These are phyloP conservation scores for Ganoderma resinaceum DNA, from an alignment of 1,284 basidiomycete species.

Conservation along the genomic window DNA sequence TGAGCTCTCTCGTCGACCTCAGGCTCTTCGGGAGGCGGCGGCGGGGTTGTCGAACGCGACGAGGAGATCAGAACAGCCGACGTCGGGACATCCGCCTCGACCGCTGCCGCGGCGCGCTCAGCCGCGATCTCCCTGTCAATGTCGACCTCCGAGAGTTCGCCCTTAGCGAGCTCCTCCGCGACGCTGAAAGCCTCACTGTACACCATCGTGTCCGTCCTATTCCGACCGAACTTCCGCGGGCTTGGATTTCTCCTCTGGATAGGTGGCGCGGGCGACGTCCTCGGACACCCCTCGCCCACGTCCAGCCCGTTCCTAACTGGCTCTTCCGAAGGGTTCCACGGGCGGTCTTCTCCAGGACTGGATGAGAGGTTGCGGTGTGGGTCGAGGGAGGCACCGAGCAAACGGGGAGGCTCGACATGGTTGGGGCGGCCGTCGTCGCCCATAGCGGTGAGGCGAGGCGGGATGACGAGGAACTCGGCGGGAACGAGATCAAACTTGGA, in stretches of 20 bases:
- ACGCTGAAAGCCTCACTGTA: conserved; percentile 59
- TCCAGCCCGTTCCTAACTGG: background rate
- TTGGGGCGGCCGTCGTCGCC: conserved; percentile 37
- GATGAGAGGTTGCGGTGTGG: conserved; percentile 33
- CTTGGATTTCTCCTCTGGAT: conserved; percentile 47
- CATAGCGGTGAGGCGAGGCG: conserved; percentile 43
- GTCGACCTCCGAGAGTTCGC: conserved; percentile 34
- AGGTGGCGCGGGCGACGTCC: conserved; percentile 37
- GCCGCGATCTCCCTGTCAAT: conserved; percentile 30
- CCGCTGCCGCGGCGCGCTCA: conserved; percentile 20
- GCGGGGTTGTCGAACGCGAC: background rate
- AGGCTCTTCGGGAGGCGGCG: background rate
- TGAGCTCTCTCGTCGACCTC: background rate
- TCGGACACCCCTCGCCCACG: conserved; percentile 9
- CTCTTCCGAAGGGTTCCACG: background rate
- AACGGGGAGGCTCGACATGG: conserved; percentile 54
- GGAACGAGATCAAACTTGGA: conserved; percentile 85
- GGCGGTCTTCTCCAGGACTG: conserved; percentile 20
- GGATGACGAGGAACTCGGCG: conserved; percentile 84
- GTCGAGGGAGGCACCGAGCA: conserved; percentile 54
- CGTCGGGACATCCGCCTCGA: conserved; percentile 10
- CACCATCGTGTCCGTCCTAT: conserved; percentile 81
- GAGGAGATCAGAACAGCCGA: background rate
- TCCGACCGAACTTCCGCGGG: conserved; percentile 63
- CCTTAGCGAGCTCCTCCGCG: conserved; percentile 50